Conservation (phyloP, 2,329 filamentous ascomycete species). For the Diaporthe destruens region DNA sequence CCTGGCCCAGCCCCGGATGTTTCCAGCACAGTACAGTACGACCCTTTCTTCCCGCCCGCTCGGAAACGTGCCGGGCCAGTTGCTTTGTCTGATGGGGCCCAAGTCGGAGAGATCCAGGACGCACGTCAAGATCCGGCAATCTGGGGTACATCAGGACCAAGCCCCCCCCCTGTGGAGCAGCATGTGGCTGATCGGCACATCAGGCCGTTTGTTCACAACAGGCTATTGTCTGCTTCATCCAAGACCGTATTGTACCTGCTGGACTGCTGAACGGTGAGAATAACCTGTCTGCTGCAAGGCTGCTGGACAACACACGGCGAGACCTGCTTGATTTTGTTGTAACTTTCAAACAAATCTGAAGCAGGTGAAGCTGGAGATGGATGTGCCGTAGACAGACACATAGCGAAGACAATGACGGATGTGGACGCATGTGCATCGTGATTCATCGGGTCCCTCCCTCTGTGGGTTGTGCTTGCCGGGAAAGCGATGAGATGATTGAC, state of each 20-base stretch:
- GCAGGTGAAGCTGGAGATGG: not conserved
- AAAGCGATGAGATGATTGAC: conserved; percentile 3
- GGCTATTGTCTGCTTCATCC: not conserved
- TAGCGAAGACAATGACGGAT: not conserved
- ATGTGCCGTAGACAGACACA: not conserved
- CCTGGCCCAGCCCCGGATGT: not conserved
- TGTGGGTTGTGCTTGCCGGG: not conserved
- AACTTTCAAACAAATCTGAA: not conserved
- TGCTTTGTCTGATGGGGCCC: conserved; percentile 21
- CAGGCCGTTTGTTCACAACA: not conserved
- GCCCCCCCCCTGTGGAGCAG: conserved; percentile 33
- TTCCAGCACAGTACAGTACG: conserved; percentile 9
- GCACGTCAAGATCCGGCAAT: conserved; percentile 38
- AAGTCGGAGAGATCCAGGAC: conserved; percentile 27
- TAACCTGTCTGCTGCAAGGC: not conserved
- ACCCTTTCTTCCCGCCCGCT: not conserved
- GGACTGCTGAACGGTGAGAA: not conserved
- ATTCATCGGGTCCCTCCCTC: not conserved
- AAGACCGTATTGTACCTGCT: not conserved
- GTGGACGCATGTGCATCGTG: not conserved
- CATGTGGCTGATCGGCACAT: conserved; percentile 18
- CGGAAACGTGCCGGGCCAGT: conserved; percentile 33
- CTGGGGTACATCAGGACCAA: conserved; percentile 37
- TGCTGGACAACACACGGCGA: not conserved
- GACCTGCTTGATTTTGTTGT: not conserved